Percentiles rank a stretch among this genome's conserved stretches.
Conservation (phyloP, 176 grass and related monocot genomes). For the Triticum turgidum region DNA sequence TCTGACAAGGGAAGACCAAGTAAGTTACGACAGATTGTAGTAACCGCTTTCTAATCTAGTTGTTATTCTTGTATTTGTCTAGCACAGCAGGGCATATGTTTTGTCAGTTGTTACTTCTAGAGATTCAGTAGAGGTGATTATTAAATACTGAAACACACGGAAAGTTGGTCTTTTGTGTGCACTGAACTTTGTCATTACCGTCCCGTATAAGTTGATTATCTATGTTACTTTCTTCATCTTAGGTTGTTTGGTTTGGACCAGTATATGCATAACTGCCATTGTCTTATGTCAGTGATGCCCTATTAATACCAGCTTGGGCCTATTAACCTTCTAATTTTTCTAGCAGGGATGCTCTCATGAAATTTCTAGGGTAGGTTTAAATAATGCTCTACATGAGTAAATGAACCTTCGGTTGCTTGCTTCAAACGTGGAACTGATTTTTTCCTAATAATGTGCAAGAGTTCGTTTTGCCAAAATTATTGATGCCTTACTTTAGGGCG, state of each 20-base stretch:
- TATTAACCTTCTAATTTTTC: not conserved
- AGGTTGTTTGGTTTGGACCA: not conserved
- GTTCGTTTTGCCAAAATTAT: not conserved
- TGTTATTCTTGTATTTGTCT: not conserved
- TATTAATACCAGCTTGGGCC: not conserved
- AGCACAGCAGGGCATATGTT: not conserved
- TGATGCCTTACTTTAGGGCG: not conserved
- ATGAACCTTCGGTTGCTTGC: not conserved
- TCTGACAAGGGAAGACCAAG: slow-evolving; percentile 90
- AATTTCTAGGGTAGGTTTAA: not conserved
- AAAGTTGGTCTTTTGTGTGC: not conserved
- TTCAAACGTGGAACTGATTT: not conserved
- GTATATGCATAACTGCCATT: not conserved
- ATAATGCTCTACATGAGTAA: not conserved
- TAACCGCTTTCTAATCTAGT: not conserved
- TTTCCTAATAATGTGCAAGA: not conserved
- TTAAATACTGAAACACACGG: not conserved
- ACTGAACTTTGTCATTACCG: not conserved
- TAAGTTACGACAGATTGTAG: slow-evolving; percentile 10
- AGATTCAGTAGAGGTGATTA: not conserved
- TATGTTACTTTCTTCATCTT: not conserved
- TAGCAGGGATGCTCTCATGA: not conserved
- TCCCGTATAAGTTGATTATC: not conserved
- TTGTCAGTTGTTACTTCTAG: not conserved
- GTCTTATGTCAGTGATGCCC: not conserved